These are phyloP conservation scores for Eimeria mitis DNA, from an alignment of 169 alveolate genomes.

Conservation along the genomic window DNA sequence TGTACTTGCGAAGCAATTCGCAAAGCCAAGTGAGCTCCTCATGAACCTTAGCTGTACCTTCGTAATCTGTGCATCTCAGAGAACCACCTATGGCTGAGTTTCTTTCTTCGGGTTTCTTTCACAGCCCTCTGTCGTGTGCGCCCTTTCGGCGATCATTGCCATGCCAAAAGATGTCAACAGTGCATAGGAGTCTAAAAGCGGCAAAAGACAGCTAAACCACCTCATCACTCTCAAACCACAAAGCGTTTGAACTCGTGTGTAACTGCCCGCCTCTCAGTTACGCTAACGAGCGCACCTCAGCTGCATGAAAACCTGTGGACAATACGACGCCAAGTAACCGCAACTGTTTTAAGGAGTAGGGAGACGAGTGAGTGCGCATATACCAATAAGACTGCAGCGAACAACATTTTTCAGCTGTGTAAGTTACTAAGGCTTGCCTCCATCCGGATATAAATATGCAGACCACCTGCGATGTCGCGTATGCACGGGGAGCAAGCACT, in stretches of 20 bases:
- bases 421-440: not conserved
- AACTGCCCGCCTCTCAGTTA: not conserved
- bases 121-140: not conserved
- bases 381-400: too few relatives aligned
- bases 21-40: too few relatives aligned
- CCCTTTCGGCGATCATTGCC: not conserved
- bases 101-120: too few relatives aligned
- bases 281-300: not conserved
- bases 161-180: too few relatives aligned
- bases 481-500: not conserved
- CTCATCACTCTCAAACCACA: not conserved
- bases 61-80: too few relatives aligned
- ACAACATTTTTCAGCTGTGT: not conserved
- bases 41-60: too few relatives aligned
- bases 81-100: too few relatives aligned
- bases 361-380: not conserved
- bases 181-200: too few relatives aligned
- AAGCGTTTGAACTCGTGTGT: not conserved
- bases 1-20: too few relatives aligned
- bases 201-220: not conserved
- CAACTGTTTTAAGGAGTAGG: not conserved
- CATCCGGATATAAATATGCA: not conserved
- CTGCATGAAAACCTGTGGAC: not conserved
- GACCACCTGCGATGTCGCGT: not conserved
- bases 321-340: not conserved